Percentiles rank a stretch among this genome's conserved stretches.
Conservation (phyloP, 768 basidiomycete genomes). For the Lanmaoa rubissima region DNA sequence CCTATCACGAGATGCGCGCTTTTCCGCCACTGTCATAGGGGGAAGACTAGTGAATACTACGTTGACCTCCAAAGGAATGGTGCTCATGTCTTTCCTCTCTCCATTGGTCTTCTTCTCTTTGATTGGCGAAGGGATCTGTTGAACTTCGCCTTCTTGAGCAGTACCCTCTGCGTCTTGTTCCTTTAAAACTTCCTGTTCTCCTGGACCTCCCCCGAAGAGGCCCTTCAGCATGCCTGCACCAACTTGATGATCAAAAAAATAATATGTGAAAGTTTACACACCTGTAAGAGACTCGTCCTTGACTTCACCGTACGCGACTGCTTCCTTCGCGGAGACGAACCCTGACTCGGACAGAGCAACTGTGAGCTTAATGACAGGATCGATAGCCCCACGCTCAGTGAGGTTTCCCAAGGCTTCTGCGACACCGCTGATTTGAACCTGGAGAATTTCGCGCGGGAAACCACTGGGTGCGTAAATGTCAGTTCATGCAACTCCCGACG, state of each 20-base stretch:
- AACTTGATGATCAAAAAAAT: slow-evolving; percentile 12
- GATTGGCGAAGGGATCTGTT: slow-evolving; percentile 26
- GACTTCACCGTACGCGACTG: slow-evolving; percentile 74
- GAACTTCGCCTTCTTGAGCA: slow-evolving; percentile 32
- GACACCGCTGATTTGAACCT: slow-evolving; percentile 71
- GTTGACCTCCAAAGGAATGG: slow-evolving; percentile 65
- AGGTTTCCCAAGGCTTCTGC: slow-evolving; percentile 77
- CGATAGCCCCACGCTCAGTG: slow-evolving; percentile 74
- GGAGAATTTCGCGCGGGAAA: slow-evolving; percentile 70
- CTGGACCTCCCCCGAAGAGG: slow-evolving; percentile 68
- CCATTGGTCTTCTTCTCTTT: slow-evolving; percentile 39
- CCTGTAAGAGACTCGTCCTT: slow-evolving; percentile 79
- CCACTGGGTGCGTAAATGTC: slow-evolving; percentile 42
- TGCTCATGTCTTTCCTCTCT: slow-evolving; percentile 45
- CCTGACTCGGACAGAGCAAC: slow-evolving; percentile 84
- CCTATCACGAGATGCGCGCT: slow-evolving; percentile 71
- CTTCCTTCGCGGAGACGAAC: slow-evolving; percentile 77
- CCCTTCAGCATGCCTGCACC: slow-evolving; percentile 78
- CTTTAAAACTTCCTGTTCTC: slow-evolving; percentile 33
- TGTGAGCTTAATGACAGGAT: slow-evolving; percentile 86
- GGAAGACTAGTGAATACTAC: slow-evolving; percentile 59
- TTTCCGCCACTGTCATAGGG: slow-evolving; percentile 77
- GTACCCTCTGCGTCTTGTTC: slow-evolving; percentile 18
- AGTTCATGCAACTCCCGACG: not conserved
- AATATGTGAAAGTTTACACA: slow-evolving; percentile 28